Evolutionary conservation across 352 stramenopile species (phyloP).

Genomic region (Pythium graminicola): DNA sequence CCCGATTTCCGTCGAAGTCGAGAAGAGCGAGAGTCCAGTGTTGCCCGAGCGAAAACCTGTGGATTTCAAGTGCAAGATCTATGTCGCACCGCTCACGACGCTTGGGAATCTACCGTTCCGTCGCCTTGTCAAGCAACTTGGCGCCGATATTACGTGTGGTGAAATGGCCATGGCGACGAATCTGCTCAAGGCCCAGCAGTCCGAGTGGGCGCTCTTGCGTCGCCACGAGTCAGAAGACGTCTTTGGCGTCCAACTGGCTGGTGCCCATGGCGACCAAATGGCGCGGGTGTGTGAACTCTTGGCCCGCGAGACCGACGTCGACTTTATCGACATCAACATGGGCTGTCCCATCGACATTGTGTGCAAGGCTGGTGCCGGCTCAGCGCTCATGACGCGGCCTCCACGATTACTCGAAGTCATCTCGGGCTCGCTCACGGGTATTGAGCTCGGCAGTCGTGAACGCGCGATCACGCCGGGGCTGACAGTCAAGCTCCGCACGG

Average conservation of each 20-base stretch:
- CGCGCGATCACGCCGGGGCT: constrained; percentile 61
- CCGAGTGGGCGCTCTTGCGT: constrained; percentile 97
- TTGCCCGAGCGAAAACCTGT: constrained; percentile 82
- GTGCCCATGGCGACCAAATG: constrained; percentile 91
- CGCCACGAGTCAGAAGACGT: constrained; percentile 95
- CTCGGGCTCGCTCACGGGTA: constrained; percentile 75
- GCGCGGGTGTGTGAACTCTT: constrained; percentile 91
- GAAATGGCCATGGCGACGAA: constrained; percentile 98
- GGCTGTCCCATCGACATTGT: constrained; percentile 98
- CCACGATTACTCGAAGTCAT: constrained; percentile 88
- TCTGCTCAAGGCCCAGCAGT: constrained; percentile 91
- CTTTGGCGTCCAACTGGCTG: constrained; percentile 98
- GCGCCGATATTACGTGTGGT: constrained; percentile 98
- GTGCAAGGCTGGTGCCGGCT: constrained; percentile 81
- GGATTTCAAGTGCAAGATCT: constrained; percentile 98
- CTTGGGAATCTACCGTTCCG: constrained; percentile 99
- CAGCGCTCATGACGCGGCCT: constrained; percentile 91
- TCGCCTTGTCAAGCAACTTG: constrained; percentile 95
- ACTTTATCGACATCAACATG: constrained; percentile 99
- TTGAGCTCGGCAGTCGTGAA: constrained; percentile 57
- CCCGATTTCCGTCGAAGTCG: constrained; percentile 1
- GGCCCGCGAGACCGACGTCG: constrained; percentile 87
- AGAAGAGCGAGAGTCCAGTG: constrained; percentile 27
- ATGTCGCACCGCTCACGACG: constrained; percentile 98
- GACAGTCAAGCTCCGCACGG: constrained; percentile 98